Evolutionary conservation across 2,329 filamentous ascomycete genomes (phyloP).

Genomic region (Apiospora phragmitis): DNA sequence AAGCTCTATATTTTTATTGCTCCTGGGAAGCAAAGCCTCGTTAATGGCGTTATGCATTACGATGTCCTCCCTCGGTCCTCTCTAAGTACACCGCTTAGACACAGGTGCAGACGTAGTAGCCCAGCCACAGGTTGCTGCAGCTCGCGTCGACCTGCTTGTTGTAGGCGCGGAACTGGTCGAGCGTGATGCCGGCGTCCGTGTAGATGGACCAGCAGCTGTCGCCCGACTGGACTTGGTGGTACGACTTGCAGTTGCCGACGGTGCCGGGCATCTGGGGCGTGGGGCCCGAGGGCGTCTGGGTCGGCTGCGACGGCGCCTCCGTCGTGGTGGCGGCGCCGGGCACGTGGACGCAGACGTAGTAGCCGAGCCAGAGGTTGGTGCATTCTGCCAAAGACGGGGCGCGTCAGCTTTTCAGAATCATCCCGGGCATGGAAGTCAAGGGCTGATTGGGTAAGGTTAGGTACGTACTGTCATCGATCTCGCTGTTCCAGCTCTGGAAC

Average conservation of each 20-base stretch:
- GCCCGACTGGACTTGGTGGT: slow-evolving; percentile 15
- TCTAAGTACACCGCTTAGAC: slow-evolving; percentile 9
- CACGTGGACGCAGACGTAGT: slow-evolving; percentile 21
- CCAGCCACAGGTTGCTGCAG: slow-evolving; percentile 38
- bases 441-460: too few species aligned
- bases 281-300: slow-evolving; percentile 12
- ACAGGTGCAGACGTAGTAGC: slow-evolving; percentile 35
- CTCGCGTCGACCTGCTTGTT: slow-evolving; percentile 31
- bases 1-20: not conserved
- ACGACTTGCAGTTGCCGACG: slow-evolving; percentile 17
- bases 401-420: not conserved
- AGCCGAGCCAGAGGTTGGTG: slow-evolving; percentile 21
- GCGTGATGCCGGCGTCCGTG: slow-evolving; percentile 24
- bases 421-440: not conserved
- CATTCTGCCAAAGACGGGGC: slow-evolving; percentile 9
- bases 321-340: slow-evolving; percentile 7
- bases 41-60: not conserved
- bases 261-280: slow-evolving; percentile 19
- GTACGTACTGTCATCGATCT: slow-evolving; percentile 14
- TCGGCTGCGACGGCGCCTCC: slow-evolving; percentile 8
- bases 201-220: slow-evolving; percentile 23
- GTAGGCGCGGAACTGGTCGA: slow-evolving; percentile 27
- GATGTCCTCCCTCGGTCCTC: not conserved
- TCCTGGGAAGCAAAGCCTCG: not conserved
- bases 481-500: slow-evolving; percentile 20